Percentiles rank a stretch among this genome's conserved stretches.
These are phyloP conservation scores for Monosporozyma yasuniensis DNA, from an alignment of 805 yeast genomes.

Conservation along the genomic window DNA sequence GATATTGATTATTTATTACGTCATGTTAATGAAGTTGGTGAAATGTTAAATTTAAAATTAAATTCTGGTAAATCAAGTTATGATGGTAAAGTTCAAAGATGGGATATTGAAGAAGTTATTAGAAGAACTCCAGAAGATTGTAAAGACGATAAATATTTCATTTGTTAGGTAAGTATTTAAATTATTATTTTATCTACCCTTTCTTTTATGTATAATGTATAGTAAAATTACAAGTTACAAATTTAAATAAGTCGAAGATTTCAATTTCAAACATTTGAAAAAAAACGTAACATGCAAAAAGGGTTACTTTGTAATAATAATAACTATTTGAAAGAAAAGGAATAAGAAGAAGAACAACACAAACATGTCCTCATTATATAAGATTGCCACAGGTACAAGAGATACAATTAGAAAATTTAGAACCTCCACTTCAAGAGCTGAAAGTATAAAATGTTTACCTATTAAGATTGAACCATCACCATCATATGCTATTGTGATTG, in stretches of 20 bases:
- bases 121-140: constrained; percentile 63
- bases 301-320: background rate
- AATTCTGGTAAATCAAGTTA: constrained; percentile 71
- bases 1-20: constrained; percentile 77
- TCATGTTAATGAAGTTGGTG: constrained; percentile 71
- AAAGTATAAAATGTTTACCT: constrained; percentile 50
- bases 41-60: constrained; percentile 61
- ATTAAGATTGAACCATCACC: constrained; percentile 28
- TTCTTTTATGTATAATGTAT: background rate
- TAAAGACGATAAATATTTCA: constrained; percentile 33
- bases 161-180: constrained; percentile 7
- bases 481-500: constrained; percentile 27
- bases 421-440: constrained; percentile 57
- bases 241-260: too few relatives aligned
- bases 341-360: background rate
- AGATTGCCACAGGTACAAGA: constrained; percentile 53
- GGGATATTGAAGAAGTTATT: constrained; percentile 71
- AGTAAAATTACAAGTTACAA: background rate
- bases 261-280: too few relatives aligned
- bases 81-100: constrained; percentile 63
- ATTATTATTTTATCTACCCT: background rate
- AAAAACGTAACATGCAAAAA: background rate
- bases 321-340: too few relatives aligned
- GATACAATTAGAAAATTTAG: constrained; percentile 61
- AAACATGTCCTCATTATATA: constrained; percentile 43